Evolutionary conservation across 352 stramenopile genomes (phyloP), one percentile per base, ranked within the genome.

Genomic region (Pythium coloratum): DNA sequence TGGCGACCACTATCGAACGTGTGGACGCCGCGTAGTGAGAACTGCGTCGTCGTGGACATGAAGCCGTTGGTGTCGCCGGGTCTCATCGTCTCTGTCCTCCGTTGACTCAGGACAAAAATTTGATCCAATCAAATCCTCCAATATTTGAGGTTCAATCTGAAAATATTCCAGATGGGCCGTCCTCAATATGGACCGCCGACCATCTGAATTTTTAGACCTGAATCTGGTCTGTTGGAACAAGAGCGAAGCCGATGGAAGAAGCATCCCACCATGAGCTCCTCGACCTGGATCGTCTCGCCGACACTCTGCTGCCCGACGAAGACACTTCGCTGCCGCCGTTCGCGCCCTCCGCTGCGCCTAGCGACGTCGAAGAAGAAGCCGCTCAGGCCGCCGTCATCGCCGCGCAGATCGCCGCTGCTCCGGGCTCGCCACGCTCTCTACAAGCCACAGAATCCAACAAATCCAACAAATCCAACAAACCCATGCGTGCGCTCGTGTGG

Each of bases 401-500:
- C 26, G 58, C 81, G n/a, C 69, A 80, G 32, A n/a, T 55, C 55
- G 63, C 63, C 7, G 66, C 57, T 26, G 24, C 58, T 64, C 28
- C 20, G 44, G 14, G 34, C 53, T 58, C 38, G 24, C 33, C 46
- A 55, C 46, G 16, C 38, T 13, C 47, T 26, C 28, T 24, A 24
- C 28, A 33, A n/a, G 12, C 53, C 32, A 18, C n/a, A 20, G 44
- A 58, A 32, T 20, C 28, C 13, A 24, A 24, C 20, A 24, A 0
- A 24, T 24, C 20, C 20, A 24, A 24, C 20, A 24, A 24, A 24
- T 12, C 33, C 50, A n/a, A 26, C 32, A 47, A 46, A 14, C 46
- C 73, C 70, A 93, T 84, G 62, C 71, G 84, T 12, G 64, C 76
- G 34, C 74, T 93, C 54, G 62, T 93, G 51, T 99, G 96, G 96